Percentiles rank a stretch among this genome's conserved stretches.
These are phyloP conservation scores for Entomortierella beljakovae DNA, from an alignment of 192 early-diverging fungal genomes.

Conservation along the genomic window DNA sequence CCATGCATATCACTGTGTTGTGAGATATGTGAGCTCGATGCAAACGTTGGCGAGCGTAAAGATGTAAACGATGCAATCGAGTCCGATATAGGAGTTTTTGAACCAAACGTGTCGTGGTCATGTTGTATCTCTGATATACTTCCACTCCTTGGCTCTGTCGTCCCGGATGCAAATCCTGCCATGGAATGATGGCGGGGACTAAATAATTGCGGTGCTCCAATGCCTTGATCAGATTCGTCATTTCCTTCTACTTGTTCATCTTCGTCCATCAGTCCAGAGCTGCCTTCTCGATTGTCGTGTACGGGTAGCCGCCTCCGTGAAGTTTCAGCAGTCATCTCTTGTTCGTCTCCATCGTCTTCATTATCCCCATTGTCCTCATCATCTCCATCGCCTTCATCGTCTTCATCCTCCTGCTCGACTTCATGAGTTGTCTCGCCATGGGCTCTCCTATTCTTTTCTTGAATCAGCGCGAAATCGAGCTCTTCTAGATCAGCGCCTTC, in stretches of 20 bases:
- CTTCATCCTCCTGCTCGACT: neutral
- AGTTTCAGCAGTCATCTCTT: conserved; percentile 1
- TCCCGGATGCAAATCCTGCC: conserved; percentile 29
- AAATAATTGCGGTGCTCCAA: neutral
- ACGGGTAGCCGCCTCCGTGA: conserved; percentile 1
- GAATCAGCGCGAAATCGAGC: conserved; percentile 17
- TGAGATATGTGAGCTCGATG: neutral
- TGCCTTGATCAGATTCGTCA: conserved; percentile 9
- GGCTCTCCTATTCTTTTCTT: conserved; percentile 11
- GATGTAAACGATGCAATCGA: neutral
- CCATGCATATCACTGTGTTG: neutral
- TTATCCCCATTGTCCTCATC: neutral
- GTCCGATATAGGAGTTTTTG: neutral
- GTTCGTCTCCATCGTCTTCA: neutral
- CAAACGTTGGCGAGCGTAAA: neutral
- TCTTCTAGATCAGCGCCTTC: conserved; percentile 57
- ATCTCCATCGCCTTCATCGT: neutral
- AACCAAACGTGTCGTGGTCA: neutral
- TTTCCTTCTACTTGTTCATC: conserved; percentile 5
- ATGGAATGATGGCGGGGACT: conserved; percentile 11
- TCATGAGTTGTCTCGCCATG: neutral
- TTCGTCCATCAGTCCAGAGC: conserved; percentile 24
- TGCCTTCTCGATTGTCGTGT: neutral
- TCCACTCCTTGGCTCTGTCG: conserved; percentile 35
- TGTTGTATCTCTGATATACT: conserved; percentile 32